Percentiles rank a stretch among this genome's conserved stretches.
Conservation (phyloP, 1,139 yeast species). For the Suhomyces choctaworum region DNA sequence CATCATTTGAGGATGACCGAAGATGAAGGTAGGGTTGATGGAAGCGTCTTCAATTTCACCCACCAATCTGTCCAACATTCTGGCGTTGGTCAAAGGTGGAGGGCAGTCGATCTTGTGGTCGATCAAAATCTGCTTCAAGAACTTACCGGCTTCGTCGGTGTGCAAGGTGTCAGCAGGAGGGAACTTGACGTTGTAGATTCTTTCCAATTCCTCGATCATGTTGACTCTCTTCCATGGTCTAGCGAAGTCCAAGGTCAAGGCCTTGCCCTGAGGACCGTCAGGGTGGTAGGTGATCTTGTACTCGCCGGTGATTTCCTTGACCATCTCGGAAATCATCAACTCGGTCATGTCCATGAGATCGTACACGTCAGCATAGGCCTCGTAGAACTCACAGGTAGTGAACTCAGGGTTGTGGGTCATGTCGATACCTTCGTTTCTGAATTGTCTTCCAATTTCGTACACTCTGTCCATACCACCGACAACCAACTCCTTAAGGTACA, state of each 20-base stretch:
- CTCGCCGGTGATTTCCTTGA: slow-evolving; percentile 87
- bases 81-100: slow-evolving; percentile 96
- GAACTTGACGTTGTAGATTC: slow-evolving; percentile 80
- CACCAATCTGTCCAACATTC: slow-evolving; percentile 97
- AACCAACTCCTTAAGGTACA: slow-evolving; percentile 92
- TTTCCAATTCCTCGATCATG: slow-evolving; percentile 95
- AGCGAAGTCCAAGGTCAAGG: slow-evolving; percentile 77
- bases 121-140: slow-evolving; percentile 76
- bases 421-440: slow-evolving; percentile 98
- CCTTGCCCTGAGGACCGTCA: slow-evolving; percentile 81
- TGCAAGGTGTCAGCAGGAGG: slow-evolving; percentile 95
- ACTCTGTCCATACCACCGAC: slow-evolving; percentile 99
- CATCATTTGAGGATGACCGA: slow-evolving; percentile 99
- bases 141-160: slow-evolving; percentile 89
- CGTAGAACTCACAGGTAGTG: slow-evolving; percentile 96
- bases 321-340: slow-evolving; percentile 93
- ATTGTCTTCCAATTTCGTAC: slow-evolving; percentile 98
- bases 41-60: slow-evolving; percentile 92
- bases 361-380: slow-evolving; percentile 90
- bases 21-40: slow-evolving; percentile 95
- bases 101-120: slow-evolving; percentile 87
- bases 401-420: slow-evolving; percentile 98
- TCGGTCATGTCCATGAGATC: slow-evolving; percentile 98
- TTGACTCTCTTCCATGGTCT: slow-evolving; percentile 99
- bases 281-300: slow-evolving; percentile 89